Evolutionary conservation across 768 basidiomycete genomes (phyloP), one percentile per base, ranked within the genome.

Genomic region (Leucocoprinus sp.): DNA sequence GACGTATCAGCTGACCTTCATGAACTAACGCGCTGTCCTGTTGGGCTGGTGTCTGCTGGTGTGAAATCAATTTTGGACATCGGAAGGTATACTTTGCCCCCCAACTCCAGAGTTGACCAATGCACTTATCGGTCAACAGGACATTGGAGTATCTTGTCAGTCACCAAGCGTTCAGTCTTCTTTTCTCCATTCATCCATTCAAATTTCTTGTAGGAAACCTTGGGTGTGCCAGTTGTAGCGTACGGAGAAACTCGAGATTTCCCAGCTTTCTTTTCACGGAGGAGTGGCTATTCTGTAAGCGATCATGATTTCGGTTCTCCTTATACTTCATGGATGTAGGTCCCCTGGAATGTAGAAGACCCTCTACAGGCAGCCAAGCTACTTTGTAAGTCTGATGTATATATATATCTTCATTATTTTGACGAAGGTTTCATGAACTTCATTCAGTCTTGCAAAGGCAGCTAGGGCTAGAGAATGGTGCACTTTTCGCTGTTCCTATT

Each of bases 31-130:
- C 75, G 89, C 15, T 95, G 90, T 54, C 86, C 93, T 17, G 88
- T 98, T 36, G 92, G 85, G 2, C 73, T 99, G 27, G 80, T 98
- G 8, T 95, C 93, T 14, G 85, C 93, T 8, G 96, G 96, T 8
- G 82, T 89, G 15, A 99, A 98, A 61, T 90, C 87, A 0, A 97
- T 99, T 50, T 63, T 99, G 34, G 96, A 99, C 60, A 93, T 98
- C 49, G 85, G 85, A 48, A 75, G 77, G 85, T 79, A 44, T 44
- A 66, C 50, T n/a, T 12, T 50, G 3, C 45, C n/a, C n/a, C n/a
- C n/a, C n/a, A 42, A 34, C 15, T 44, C 17, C 23, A 12, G 18
- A 26, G 12, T 21, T 8, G 18, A 15, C 8, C 36, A 14, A 14
- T 21, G 1, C 3, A 37, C 12, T 42, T 29, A 23, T 14, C 1